These are phyloP conservation scores for Vitis hybrid DNA, from an alignment of 177 flowering plant genomes.

Conservation along the genomic window DNA sequence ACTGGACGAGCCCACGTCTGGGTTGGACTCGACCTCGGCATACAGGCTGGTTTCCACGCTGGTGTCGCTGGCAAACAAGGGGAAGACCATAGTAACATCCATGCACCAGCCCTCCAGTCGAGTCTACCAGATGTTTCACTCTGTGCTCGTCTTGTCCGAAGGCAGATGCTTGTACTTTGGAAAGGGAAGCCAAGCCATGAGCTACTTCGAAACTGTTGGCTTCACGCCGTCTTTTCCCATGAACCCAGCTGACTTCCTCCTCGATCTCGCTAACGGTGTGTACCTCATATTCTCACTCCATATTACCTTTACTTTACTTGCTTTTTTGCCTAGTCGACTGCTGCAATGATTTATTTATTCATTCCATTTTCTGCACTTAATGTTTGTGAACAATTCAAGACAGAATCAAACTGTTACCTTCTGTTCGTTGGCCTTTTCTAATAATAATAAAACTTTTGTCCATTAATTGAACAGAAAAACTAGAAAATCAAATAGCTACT, in stretches of 20 bases:
- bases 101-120: slow-evolving; percentile 87
- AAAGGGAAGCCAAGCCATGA: slow-evolving; percentile 60
- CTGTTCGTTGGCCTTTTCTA: no score
- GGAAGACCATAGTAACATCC: slow-evolving; percentile 71
- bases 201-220: slow-evolving; percentile 63
- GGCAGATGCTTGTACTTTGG: slow-evolving; percentile 70
- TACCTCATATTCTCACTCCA: not conserved
- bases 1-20: slow-evolving; percentile 89
- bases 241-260: slow-evolving; percentile 86
- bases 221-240: slow-evolving; percentile 60
- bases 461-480: no score
- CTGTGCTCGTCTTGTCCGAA: slow-evolving; percentile 59
- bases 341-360: no score
- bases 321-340: not conserved
- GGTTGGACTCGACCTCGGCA: slow-evolving; percentile 82
- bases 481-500: no score
- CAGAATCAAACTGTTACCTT: no score
- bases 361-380: no score
- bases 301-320: not conserved
- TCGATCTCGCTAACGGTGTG: slow-evolving; percentile 93
- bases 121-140: slow-evolving; percentile 60
- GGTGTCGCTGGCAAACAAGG: slow-evolving; percentile 49
- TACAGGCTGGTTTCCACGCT: slow-evolving; percentile 52
- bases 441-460: no score
- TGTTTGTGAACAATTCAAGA: no score